Conservation (phyloP, 2,329 filamentous ascomycete genomes). For the Neopestalotiopsis rosae region DNA sequence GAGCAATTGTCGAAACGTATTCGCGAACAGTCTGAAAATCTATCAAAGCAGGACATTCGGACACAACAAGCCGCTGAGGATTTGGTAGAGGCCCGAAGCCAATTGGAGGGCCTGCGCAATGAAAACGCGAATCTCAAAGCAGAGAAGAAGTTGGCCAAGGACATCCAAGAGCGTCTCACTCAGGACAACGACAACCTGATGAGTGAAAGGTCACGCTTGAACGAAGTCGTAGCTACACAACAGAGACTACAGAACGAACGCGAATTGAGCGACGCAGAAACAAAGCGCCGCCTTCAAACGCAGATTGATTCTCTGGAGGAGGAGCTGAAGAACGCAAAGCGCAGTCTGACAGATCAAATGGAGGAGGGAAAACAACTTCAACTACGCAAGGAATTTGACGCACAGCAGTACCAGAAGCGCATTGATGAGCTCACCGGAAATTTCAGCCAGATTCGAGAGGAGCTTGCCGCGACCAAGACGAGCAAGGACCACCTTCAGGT, state of each 20-base stretch:
- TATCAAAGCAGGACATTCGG: constrained; percentile 87
- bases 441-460: constrained; percentile 81
- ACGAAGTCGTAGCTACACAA: constrained; percentile 80
- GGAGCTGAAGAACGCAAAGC: constrained; percentile 79
- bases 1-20: constrained; percentile 83
- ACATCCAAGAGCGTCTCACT: constrained; percentile 84
- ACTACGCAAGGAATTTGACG: constrained; percentile 87
- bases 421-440: constrained; percentile 90
- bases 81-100: constrained; percentile 81
- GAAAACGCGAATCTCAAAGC: constrained; percentile 93
- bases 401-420: constrained; percentile 84
- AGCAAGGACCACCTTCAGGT: constrained; percentile 87
- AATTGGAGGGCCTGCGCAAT: constrained; percentile 85
- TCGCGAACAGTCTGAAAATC: constrained; percentile 76
- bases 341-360: constrained; percentile 80
- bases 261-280: constrained; percentile 82
- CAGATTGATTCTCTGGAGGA: constrained; percentile 80
- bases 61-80: constrained; percentile 94
- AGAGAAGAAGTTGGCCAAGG: constrained; percentile 93
- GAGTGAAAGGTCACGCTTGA: constrained; percentile 84
- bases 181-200: constrained; percentile 86
- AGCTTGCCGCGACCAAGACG: constrained; percentile 85
- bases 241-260: constrained; percentile 93
- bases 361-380: constrained; percentile 85
- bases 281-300: constrained; percentile 76